Base-by-base conservation (phyloP, 2,329 filamentous ascomycete species). In the Aspergillus terreus region DNA sequence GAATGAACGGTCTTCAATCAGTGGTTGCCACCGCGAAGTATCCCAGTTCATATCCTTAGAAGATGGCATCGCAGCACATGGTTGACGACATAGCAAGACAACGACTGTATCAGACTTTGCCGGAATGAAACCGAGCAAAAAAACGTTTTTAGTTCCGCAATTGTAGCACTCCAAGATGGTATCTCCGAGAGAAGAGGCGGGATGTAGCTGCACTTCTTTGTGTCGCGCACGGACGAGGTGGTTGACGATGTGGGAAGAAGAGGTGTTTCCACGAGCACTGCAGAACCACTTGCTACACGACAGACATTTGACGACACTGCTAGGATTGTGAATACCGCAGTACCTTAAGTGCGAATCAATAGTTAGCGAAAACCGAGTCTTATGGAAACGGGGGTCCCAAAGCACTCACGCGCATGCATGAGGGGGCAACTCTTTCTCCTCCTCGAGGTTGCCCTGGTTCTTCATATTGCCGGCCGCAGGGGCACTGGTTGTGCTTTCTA, bases 41-140 rank as follows among this genome's bases (percentile, higher is more conserved):
- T 99, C 94, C 94, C 94, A 99, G 71, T 94, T 99, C 92, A 99
- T 97, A 66, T 99, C 94, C 74, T 99, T 99, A 59, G 90, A 92
- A 32, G 94, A 97, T 1, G 92, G 88, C 75, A 89, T 92, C 25
- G 94, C 87, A 32, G 92, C 94, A 71, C 94, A 99, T 44, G 94
- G 94, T 72, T 97, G 94, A 55, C 94, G 91, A 71, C 94, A 99
- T 35, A 99, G 82, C 42, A 99, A 83, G 21, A 99, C 94, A 6
- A 99, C 95, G 25, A 99, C 94, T 0, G 94, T 96, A 66, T 99
- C 95, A 10, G 94, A 97, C 70, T 99, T 99, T 51, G 94, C 94
- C 9, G 94, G 95, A 62, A 99, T 99, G 70, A 99, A 99, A 6
- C 94, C 94, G 25, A 99, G 85, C 33, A 97, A 80, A 63, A 99